Evolutionary conservation across 257 asterid genomes (phyloP).

Genomic region (Plantago ovata): DNA sequence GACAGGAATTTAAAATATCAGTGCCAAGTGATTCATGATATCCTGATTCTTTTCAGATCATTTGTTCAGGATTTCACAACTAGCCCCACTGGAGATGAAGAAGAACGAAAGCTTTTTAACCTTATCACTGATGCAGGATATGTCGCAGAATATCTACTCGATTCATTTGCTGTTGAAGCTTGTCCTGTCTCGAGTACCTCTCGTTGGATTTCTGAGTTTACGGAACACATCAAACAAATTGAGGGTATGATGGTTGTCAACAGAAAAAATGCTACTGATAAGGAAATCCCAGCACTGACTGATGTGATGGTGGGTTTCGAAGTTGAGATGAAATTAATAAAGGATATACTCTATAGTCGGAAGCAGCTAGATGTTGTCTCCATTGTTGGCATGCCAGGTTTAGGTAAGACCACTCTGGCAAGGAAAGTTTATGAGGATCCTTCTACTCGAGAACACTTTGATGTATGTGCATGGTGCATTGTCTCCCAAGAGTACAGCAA

Average conservation of each 20-base stretch:
- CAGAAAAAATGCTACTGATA: not conserved
- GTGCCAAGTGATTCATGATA: not conserved
- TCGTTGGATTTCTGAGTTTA: not conserved
- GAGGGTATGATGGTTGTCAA: not conserved
- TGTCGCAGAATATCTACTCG: constrained; percentile 9
- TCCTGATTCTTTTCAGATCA: not conserved
- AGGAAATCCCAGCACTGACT: not conserved
- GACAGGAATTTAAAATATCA: not conserved
- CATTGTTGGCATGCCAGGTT: not conserved
- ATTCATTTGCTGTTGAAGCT: not conserved
- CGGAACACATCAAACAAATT: not conserved
- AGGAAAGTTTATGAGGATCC: constrained; percentile 1
- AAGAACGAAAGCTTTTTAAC: not conserved
- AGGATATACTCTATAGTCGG: not conserved
- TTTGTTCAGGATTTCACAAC: not conserved
- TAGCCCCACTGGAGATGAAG: not conserved
- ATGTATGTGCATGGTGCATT: not conserved
- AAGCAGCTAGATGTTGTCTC: not conserved
- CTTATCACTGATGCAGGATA: not conserved
- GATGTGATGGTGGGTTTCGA: constrained; percentile 21
- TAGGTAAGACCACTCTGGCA: not conserved
- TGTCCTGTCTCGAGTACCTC: constrained; percentile 1
- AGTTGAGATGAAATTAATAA: constrained; percentile 18
- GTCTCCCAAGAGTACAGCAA: constrained; percentile 3
- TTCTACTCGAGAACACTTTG: not conserved